Conservation (phyloP, 106 monocot species). For the Dendrobium chrysotoxum region DNA sequence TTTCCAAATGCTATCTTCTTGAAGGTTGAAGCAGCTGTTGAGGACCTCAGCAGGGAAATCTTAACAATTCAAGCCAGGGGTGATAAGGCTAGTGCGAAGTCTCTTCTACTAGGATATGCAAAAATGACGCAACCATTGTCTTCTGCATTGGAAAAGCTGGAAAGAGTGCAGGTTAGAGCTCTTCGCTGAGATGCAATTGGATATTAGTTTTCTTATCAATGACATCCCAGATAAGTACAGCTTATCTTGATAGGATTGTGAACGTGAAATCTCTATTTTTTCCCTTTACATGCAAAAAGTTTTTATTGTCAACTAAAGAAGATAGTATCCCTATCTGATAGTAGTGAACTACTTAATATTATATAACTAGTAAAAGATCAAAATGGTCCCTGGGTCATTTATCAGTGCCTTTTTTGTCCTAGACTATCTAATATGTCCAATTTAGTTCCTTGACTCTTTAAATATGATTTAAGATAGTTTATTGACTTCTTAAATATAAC, state of each 20-base stretch:
- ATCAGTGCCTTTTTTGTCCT: too few species aligned
- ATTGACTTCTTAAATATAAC: too few species aligned
- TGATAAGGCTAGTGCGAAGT: constrained; percentile 67
- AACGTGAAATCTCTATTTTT: background rate
- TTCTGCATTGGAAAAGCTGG: constrained; percentile 58
- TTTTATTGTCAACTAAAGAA: too few species aligned
- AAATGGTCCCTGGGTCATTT: too few species aligned
- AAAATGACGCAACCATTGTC: constrained; percentile 55
- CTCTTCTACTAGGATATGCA: constrained; percentile 64
- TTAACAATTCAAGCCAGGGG: constrained; percentile 90
- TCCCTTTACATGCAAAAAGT: too few species aligned
- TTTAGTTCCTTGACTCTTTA: too few species aligned
- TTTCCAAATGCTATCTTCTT: constrained; percentile 2
- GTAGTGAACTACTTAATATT: too few species aligned
- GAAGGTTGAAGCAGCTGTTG: constrained; percentile 82
- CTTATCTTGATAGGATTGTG: background rate
- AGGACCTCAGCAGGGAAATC: constrained; percentile 80
- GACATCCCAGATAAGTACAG: background rate
- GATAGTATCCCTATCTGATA: too few species aligned
- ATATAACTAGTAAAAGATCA: too few species aligned
- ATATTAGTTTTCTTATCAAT: background rate
- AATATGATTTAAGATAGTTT: too few species aligned
- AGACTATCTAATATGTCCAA: too few species aligned
- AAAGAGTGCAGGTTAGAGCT: constrained; percentile 52
- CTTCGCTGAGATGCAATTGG: background rate